Conservation (phyloP, 345 rosid species). For the Carallia pectinifolia region DNA sequence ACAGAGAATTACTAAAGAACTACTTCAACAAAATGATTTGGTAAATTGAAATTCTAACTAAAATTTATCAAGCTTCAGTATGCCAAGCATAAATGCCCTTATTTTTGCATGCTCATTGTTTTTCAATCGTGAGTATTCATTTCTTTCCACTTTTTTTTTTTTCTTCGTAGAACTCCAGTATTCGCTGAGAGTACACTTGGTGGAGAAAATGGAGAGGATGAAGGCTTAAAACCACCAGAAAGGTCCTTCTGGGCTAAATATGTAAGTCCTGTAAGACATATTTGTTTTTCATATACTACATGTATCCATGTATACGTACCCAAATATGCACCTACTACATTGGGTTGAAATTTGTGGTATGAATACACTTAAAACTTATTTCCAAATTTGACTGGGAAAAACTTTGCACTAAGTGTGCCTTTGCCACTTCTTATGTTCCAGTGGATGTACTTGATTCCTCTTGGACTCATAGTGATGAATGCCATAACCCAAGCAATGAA, state of each 20-base stretch:
- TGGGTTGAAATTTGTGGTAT: too few species aligned
- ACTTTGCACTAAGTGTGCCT: too few species aligned
- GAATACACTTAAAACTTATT: too few species aligned
- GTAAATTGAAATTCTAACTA: too few species aligned
- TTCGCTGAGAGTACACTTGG: constrained; percentile 62
- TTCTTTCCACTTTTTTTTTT: neutral
- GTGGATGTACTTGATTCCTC: constrained; percentile 97
- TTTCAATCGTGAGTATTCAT: neutral
- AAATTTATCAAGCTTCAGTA: too few species aligned
- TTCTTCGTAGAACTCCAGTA: constrained; percentile 58
- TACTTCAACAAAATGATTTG: too few species aligned
- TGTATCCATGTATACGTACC: neutral
- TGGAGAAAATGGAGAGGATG: constrained; percentile 67
- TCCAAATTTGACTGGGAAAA: too few species aligned
- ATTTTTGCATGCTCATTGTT: neutral
- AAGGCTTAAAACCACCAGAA: constrained; percentile 64
- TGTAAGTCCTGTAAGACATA: constrained; percentile 42
- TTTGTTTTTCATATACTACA: neutral
- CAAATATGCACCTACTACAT: too few species aligned
- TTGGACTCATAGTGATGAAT: constrained; percentile 88
- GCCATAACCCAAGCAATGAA: constrained; percentile 93
- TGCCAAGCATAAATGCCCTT: neutral
- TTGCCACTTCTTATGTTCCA: constrained; percentile 22
- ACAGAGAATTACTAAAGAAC: too few species aligned
- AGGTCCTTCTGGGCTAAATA: constrained; percentile 96